A percentile compares a stretch with the other conserved stretches of the same genome.
These are phyloP conservation scores for Hydnum rufescens DNA, from an alignment of 768 basidiomycete genomes.

Conservation along the genomic window DNA sequence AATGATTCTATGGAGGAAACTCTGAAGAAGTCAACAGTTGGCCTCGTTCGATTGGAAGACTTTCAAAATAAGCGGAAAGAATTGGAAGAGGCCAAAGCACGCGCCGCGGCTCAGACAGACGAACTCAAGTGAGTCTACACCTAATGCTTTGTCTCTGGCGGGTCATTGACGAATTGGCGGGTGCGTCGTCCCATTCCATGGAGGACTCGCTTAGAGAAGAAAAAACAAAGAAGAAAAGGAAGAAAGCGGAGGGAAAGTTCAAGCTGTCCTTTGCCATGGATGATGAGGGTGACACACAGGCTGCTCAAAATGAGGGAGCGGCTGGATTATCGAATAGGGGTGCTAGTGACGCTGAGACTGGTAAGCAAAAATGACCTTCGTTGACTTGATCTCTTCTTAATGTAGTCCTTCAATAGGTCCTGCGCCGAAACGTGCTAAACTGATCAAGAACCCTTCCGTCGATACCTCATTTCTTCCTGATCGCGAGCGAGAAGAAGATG, in stretches of 20 bases:
- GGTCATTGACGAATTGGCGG: neutral
- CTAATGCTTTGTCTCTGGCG: constrained; percentile 9
- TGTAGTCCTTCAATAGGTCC: no score
- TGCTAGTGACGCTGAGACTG: no score
- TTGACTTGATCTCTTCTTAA: no score
- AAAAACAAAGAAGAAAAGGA: constrained; percentile 54
- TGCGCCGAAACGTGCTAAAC: constrained; percentile 45
- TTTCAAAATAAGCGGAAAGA: constrained; percentile 80
- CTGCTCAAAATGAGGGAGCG: no score
- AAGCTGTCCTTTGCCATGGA: constrained; percentile 85
- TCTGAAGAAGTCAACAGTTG: constrained; percentile 78
- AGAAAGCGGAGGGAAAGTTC: constrained; percentile 59
- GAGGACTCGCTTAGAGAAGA: constrained; percentile 10
- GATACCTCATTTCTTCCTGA: constrained; percentile 98
- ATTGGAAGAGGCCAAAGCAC: constrained; percentile 75
- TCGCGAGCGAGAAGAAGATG: constrained; percentile 87
- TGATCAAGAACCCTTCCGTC: constrained; percentile 88
- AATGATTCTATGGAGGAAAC: constrained; percentile 88
- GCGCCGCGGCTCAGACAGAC: constrained; percentile 68
- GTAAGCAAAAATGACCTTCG: no score
- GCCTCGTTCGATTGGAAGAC: constrained; percentile 78
- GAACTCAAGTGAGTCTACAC: constrained; percentile 62
- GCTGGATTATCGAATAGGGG: no score
- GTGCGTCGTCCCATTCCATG: neutral
- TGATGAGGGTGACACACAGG: constrained; percentile 36